phyloP scores from a whole-genome alignment of 1,139 yeast species.

The Pichia sp. region DNA sequence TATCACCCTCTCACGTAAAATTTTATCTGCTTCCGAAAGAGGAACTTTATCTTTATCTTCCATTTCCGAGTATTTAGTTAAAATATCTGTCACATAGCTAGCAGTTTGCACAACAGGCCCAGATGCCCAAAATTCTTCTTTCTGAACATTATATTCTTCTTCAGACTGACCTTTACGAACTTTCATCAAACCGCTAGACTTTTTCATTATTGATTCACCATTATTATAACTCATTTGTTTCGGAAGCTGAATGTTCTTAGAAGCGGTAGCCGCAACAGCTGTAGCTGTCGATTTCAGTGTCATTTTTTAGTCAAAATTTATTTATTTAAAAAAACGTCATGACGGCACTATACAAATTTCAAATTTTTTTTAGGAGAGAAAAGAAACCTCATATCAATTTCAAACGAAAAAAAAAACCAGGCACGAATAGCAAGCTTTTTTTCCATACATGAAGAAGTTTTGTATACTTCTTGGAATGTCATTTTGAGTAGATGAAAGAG shows the following conservation, averaged over 20 bases:
- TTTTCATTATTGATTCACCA: slow-evolving; percentile 30
- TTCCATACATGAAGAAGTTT: no score
- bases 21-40: slow-evolving; percentile 10
- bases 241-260: slow-evolving; percentile 6
- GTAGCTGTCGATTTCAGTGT: not conserved
- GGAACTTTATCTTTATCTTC: not conserved
- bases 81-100: slow-evolving; percentile 31
- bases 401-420: no score
- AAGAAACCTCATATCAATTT: not conserved
- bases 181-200: slow-evolving; percentile 31
- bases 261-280: not conserved
- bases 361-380: not conserved
- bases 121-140: slow-evolving; percentile 29
- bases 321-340: not conserved
- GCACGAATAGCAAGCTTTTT: no score
- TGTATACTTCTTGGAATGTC: no score
- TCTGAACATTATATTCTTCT: slow-evolving; percentile 43
- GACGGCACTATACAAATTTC: not conserved
- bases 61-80: slow-evolving; percentile 1
- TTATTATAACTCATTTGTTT: slow-evolving; percentile 15
- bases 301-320: not conserved
- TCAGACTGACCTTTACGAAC: slow-evolving; percentile 51
- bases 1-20: slow-evolving; percentile 16
- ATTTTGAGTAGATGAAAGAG: no score
- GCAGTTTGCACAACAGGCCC: slow-evolving; percentile 37